Conservation (phyloP, 2,329 filamentous ascomycete species). For the Pseudogymnoascus sp. region DNA sequence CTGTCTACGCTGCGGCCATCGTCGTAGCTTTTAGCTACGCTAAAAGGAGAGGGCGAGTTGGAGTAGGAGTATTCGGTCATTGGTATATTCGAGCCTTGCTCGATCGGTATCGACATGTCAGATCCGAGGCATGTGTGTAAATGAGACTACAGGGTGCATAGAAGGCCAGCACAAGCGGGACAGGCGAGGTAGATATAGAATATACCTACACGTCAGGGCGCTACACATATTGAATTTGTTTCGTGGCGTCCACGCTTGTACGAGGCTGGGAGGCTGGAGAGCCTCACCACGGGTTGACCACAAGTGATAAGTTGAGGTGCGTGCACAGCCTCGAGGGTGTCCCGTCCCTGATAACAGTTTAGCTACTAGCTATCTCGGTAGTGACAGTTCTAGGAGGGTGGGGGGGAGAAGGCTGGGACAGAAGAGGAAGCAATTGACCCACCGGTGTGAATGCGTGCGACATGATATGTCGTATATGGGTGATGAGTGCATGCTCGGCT, state of each 20-base stretch:
- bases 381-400: not conserved
- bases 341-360: not conserved
- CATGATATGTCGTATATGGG: not conserved
- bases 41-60: conserved; percentile 1
- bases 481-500: not conserved
- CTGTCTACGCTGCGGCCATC: not conserved
- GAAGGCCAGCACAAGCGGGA: not conserved
- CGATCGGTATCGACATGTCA: not conserved
- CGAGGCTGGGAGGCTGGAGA: not conserved
- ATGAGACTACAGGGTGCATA: not conserved
- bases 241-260: not conserved
- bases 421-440: not conserved
- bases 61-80: not conserved
- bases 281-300: not conserved
- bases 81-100: conserved; percentile 5
- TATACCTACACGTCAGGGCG: not conserved
- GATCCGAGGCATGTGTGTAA: not conserved
- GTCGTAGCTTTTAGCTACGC: not conserved
- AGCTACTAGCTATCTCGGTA: not conserved
- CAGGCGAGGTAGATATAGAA: not conserved
- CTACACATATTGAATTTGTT: not conserved
- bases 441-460: not conserved
- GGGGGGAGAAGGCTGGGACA: not conserved
- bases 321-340: not conserved
- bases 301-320: not conserved